Base-by-base conservation (phyloP, 2,329 filamentous ascomycete genomes). In the Chalaropsis thielavioides region DNA sequence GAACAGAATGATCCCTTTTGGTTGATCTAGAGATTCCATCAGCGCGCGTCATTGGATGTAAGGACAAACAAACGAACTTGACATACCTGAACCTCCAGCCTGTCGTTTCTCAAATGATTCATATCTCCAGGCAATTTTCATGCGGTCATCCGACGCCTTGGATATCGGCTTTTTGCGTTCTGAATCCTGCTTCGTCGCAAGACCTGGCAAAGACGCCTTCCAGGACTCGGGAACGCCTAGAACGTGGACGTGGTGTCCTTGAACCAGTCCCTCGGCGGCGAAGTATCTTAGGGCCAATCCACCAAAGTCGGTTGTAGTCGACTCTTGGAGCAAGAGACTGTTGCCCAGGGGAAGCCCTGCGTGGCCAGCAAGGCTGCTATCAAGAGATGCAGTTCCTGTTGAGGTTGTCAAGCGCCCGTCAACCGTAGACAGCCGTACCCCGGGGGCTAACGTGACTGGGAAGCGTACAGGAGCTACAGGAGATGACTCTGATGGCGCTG, bases 91-190 rank as follows among this genome's bases (percentile, higher is more conserved):
- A 63, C 79, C 76, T 67, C 79, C 80, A 51, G 84, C 84, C 70
- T 85, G 86, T 69, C 88, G 70, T 64, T 75, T 87, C 17, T 88
- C 88, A 63, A 97, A 75, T 41, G 85, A 83, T 75, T 97, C 92
- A 76, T 99, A 99, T 74, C 94, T 83, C 94, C 94, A 99, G 2
- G 94, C 94, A 77, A 99, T 99, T 77, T 96, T 97, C 94, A 99
- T 97, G 68, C 92, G 88, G 15, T 80, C 79, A 27, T 66, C 63
- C 3, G 49, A 46, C 2, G 13, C 41, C 38, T 54, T 62, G 3
- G 63, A 15, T 11, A 10, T 10, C 19, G 65, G 15, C n/a, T 56
- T 62, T 27, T 35, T 46, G 8, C 51, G 46, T 17, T 35, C 43
- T 22, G 46, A 61, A 11, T 59, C 19, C 24, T 65, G 66, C 24